A percentile compares a stretch with the other conserved stretches of the same genome.
Evolutionary conservation across 305 asterid genomes (phyloP).

Genomic region (Rubia tinctorum): DNA sequence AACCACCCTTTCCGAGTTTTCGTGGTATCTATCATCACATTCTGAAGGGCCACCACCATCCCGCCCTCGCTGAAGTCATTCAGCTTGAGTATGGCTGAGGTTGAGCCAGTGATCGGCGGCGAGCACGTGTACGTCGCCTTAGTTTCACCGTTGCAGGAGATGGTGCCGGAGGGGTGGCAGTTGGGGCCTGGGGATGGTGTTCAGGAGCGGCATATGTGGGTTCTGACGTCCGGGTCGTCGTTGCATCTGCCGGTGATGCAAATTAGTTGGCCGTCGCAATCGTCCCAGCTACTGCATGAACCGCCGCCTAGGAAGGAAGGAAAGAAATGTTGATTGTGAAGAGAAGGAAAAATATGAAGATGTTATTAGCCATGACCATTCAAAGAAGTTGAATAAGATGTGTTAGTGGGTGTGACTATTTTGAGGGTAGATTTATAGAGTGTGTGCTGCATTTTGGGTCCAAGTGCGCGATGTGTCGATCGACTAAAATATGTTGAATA

Average conservation of each 20-base stretch:
- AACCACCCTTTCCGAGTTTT: constrained; percentile 28
- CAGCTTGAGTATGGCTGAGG: constrained; percentile 33
- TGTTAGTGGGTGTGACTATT: no score
- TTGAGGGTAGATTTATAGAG: no score
- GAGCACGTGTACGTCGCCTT: constrained; percentile 37
- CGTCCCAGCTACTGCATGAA: constrained; percentile 30
- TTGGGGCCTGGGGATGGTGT: not conserved
- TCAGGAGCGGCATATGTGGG: constrained; percentile 17
- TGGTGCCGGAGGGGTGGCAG: constrained; percentile 32
- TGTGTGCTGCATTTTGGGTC: no score
- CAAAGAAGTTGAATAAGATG: no score
- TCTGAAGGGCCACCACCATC: constrained; percentile 40
- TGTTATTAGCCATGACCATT: no score
- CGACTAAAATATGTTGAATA: no score
- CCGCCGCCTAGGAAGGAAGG: constrained; percentile 24
- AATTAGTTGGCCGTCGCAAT: constrained; percentile 38
- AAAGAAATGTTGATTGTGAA: not conserved
- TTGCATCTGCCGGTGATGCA: constrained; percentile 37
- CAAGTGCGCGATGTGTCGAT: constrained; percentile 18
- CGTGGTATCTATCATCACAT: constrained; percentile 35
- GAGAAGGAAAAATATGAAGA: not conserved
- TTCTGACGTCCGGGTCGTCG: constrained; percentile 37
- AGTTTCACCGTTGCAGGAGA: constrained; percentile 28
- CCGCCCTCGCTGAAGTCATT: constrained; percentile 39
- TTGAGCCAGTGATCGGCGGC: constrained; percentile 39